phyloP scores from a whole-genome alignment of 73 alveolate species.

The Paramecium caudatum region DNA sequence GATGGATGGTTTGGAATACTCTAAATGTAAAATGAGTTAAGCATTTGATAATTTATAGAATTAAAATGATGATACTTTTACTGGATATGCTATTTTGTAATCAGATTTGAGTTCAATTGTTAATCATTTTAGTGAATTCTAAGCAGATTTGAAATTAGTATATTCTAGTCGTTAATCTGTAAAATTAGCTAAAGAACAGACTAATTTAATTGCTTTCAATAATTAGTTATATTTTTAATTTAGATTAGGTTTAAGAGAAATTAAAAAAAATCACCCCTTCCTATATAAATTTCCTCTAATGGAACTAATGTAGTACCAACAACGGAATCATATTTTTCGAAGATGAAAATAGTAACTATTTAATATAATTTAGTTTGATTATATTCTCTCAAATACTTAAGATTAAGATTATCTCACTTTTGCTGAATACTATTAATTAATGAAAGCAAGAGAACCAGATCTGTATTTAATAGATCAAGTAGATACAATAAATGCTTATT shows the following conservation, averaged over 20 bases:
- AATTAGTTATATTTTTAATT: background rate
- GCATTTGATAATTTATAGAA: constrained; percentile 30
- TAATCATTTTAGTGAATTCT: background rate
- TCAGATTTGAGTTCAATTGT: background rate
- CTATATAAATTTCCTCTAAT: constrained; percentile 20
- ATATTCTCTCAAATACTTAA: background rate
- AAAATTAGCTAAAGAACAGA: background rate
- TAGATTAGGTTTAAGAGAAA: constrained; percentile 29
- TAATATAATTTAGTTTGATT: background rate
- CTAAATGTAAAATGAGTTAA: background rate
- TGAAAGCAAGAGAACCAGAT: background rate
- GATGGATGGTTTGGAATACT: background rate
- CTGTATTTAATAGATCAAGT: constrained; percentile 11
- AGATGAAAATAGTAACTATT: background rate
- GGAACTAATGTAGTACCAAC: constrained; percentile 3
- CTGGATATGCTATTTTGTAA: background rate
- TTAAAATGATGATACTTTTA: background rate
- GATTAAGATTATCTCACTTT: constrained; percentile 26
- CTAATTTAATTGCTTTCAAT: background rate
- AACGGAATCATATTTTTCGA: constrained; percentile 7
- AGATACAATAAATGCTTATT: background rate
- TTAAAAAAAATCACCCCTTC: background rate
- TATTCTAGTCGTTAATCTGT: background rate
- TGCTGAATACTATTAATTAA: background rate
- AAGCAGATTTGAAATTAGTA: background rate